A percentile compares a stretch with the other conserved stretches of the same genome.
These are phyloP conservation scores for Epichloe festucae DNA, from an alignment of 2,329 filamentous ascomycete genomes.

Conservation along the genomic window DNA sequence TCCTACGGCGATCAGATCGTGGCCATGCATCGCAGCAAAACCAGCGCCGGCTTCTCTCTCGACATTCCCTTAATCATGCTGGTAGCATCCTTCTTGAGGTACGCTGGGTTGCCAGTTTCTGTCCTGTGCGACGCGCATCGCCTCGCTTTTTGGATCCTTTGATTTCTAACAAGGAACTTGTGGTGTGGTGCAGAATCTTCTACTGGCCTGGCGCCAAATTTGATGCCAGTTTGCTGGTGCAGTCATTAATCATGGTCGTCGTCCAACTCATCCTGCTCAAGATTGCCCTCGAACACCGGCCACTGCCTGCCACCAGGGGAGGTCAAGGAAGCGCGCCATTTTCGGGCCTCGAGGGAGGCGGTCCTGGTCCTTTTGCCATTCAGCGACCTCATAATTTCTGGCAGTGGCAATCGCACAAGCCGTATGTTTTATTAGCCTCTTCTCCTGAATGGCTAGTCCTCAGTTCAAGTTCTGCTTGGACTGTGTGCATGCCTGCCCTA, in stretches of 20 bases:
- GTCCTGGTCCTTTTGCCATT: slow-evolving; percentile 18
- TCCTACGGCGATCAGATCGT: slow-evolving; percentile 54
- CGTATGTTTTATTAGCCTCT: slow-evolving; percentile 25
- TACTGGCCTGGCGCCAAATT: slow-evolving; percentile 57
- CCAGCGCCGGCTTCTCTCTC: slow-evolving; percentile 55
- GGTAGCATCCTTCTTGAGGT: slow-evolving; percentile 53
- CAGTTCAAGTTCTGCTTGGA: too few relatives aligned
- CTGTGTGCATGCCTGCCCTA: too few relatives aligned
- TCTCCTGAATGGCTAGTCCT: not conserved
- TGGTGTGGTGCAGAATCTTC: slow-evolving; percentile 40
- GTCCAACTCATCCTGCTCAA: slow-evolving; percentile 53
- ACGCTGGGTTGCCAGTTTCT: slow-evolving; percentile 7
- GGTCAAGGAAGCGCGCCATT: slow-evolving; percentile 52
- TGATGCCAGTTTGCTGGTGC: slow-evolving; percentile 48
- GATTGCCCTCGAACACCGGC: slow-evolving; percentile 56
- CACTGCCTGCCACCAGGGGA: slow-evolving; percentile 43
- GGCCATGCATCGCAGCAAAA: slow-evolving; percentile 50
- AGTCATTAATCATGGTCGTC: slow-evolving; percentile 51
- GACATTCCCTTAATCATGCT: slow-evolving; percentile 64
- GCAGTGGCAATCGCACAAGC: slow-evolving; percentile 64
- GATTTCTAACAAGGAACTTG: not conserved
- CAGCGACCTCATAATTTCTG: slow-evolving; percentile 65
- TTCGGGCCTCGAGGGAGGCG: slow-evolving; percentile 32
- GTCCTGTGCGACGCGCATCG: not conserved
- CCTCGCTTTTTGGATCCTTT: not conserved